phyloP scores from a whole-genome alignment of 2,329 filamentous ascomycete genomes.

The Microcera coccophila region DNA sequence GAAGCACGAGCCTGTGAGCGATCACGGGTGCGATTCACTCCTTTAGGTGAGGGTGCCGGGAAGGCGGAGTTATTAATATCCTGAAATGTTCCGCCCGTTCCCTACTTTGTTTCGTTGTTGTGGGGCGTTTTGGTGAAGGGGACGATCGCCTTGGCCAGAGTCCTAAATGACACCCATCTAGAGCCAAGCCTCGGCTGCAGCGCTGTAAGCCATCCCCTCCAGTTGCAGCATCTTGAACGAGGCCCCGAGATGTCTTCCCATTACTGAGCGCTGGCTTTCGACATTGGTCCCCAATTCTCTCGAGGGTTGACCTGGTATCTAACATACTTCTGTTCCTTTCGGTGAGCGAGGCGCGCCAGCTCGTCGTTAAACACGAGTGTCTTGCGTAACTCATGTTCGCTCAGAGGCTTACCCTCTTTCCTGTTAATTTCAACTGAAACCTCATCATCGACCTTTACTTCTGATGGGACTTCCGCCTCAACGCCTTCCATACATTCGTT shows the following conservation, averaged over 20 bases:
- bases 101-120: too few relatives aligned
- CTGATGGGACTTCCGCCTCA: constrained; percentile 17
- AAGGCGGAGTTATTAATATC: too few relatives aligned
- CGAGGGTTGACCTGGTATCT: constrained; percentile 87
- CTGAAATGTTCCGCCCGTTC: too few relatives aligned
- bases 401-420: constrained; percentile 15
- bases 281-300: constrained; percentile 91
- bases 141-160: too few relatives aligned
- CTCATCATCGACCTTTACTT: constrained; percentile 5
- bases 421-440: constrained; percentile 16
- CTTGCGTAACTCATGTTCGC: constrained; percentile 49
- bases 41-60: too few relatives aligned
- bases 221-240: background rate
- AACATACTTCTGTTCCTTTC: constrained; percentile 67
- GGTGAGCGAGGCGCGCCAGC: constrained; percentile 67
- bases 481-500: constrained; percentile 40
- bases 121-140: too few relatives aligned
- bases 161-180: too few relatives aligned
- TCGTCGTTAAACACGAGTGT: constrained; percentile 70
- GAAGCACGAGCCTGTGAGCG: too few relatives aligned
- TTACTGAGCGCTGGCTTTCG: constrained; percentile 57
- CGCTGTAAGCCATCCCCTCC: too few relatives aligned
- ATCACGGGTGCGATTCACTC: too few relatives aligned
- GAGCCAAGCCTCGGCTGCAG: too few relatives aligned
- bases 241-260: background rate